Conservation (phyloP, 169 alveolate species). For the Neospora caninum region DNA sequence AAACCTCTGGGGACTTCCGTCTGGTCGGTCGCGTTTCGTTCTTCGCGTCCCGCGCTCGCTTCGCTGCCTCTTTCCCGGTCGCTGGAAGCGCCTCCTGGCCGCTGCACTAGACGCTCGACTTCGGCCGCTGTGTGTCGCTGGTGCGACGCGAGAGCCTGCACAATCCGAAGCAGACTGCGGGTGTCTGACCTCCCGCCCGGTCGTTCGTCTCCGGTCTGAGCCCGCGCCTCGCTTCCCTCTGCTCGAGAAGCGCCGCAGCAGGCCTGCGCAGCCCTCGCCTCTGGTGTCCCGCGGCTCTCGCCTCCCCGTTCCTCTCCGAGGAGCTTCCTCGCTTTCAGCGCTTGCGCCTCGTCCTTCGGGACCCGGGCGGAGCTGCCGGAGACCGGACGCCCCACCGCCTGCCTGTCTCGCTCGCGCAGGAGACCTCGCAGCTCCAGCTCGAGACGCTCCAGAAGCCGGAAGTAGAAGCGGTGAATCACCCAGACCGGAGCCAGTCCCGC, state of each 20-base stretch:
- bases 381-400: no score
- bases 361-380: no score
- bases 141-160: not conserved
- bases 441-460: conserved; percentile 6
- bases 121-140: not conserved
- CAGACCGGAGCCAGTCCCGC: not conserved
- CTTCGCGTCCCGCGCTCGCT: not conserved
- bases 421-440: not conserved
- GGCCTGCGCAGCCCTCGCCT: no score
- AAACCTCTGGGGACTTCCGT: not conserved
- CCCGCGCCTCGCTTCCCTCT: no score
- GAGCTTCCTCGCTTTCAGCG: not conserved
- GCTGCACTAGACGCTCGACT: not conserved
- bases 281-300: not conserved
- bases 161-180: not conserved
- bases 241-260: no score
- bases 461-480: conserved; percentile 25
- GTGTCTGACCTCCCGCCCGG: not conserved
- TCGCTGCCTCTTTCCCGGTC: not conserved
- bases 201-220: not conserved
- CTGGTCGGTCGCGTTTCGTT: not conserved
- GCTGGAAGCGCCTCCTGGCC: not conserved
- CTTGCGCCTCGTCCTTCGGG: not conserved
- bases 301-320: not conserved
- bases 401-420: no score